Evolutionary conservation across 2,329 filamentous ascomycete species (phyloP).

Genomic region (Sarocladiaceae sp.): DNA sequence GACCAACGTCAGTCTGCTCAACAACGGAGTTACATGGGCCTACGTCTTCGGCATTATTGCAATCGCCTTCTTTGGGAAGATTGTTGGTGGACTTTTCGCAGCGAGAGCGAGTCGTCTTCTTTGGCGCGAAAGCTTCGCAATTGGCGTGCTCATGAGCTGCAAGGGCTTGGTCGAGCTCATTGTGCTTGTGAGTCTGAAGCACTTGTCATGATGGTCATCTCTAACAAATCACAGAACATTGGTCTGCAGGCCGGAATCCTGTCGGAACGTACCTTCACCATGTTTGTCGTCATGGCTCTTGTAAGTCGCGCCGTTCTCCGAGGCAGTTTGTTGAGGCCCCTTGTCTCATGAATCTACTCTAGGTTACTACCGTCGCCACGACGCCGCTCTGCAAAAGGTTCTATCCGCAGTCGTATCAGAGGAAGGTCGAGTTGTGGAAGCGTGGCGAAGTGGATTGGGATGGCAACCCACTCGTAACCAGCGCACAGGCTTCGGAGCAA

Average conservation of each 20-base stretch:
- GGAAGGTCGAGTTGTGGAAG: conserved; percentile 52
- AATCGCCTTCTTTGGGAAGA: conserved; percentile 79
- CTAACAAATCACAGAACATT: conserved; percentile 46
- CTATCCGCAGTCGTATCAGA: conserved; percentile 61
- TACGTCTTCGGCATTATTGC: conserved; percentile 80
- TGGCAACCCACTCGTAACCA: conserved; percentile 26
- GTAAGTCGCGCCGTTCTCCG: neutral
- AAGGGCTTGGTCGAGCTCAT: conserved; percentile 94
- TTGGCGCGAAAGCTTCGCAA: conserved; percentile 61
- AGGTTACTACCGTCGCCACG: conserved; percentile 73
- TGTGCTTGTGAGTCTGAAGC: conserved; percentile 60
- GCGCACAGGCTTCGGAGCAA: conserved; percentile 18
- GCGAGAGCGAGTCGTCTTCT: conserved; percentile 69
- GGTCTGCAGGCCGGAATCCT: conserved; percentile 78
- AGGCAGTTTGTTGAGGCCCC: neutral
- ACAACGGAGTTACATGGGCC: conserved; percentile 77
- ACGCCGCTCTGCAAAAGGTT: conserved; percentile 68
- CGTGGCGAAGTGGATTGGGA: conserved; percentile 88
- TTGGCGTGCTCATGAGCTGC: conserved; percentile 76
- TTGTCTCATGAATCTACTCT: too few relatives aligned
- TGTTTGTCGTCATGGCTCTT: conserved; percentile 91
- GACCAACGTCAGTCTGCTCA: conserved; percentile 78
- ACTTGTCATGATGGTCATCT: neutral
- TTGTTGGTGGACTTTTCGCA: conserved; percentile 73
- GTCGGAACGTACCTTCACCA: conserved; percentile 77